Percentiles rank a stretch among this genome's conserved stretches.
phyloP scores from a whole-genome alignment of 148 eudicot species.

The Camellia lanceoleosa region DNA sequence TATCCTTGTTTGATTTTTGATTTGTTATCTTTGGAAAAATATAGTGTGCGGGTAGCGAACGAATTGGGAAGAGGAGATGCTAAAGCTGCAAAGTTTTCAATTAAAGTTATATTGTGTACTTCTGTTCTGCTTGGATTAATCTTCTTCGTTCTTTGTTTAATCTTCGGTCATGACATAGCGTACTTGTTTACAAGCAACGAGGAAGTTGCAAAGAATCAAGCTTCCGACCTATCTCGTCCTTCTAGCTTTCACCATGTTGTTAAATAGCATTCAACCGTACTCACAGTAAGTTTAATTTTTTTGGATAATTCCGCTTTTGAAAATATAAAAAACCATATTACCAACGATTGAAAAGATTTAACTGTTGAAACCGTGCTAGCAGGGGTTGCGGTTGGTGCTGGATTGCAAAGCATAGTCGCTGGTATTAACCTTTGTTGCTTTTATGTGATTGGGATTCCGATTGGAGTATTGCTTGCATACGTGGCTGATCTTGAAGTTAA shows the following conservation, averaged over 20 bases:
- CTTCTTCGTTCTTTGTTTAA: slow-evolving; percentile 34
- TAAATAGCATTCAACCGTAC: slow-evolving; percentile 42
- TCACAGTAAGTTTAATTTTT: slow-evolving; percentile 42
- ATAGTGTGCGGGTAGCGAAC: slow-evolving; percentile 73
- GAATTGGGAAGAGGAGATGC: slow-evolving; percentile 75
- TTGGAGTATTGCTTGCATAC: slow-evolving; percentile 51
- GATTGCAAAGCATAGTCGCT: slow-evolving; percentile 49
- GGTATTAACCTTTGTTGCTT: slow-evolving; percentile 41
- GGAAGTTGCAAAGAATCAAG: slow-evolving; percentile 48
- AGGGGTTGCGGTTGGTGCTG: slow-evolving; percentile 60
- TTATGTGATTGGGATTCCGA: slow-evolving; percentile 52
- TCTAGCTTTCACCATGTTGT: slow-evolving; percentile 39
- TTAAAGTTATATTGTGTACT: slow-evolving; percentile 52
- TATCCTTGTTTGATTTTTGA: not conserved
- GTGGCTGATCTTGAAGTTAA: slow-evolving; percentile 38
- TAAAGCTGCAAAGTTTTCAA: slow-evolving; percentile 60
- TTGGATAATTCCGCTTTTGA: not conserved
- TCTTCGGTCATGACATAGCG: slow-evolving; percentile 26
- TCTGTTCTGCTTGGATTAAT: slow-evolving; percentile 45
- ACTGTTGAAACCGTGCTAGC: not conserved
- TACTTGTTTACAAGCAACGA: slow-evolving; percentile 38
- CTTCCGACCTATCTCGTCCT: slow-evolving; percentile 40
- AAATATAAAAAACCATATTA: not conserved
- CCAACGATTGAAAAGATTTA: too few relatives aligned
- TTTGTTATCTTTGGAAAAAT: not conserved